These are phyloP conservation scores for Podospora tetraspora DNA, from an alignment of 495 filamentous ascomycete genomes.

Conservation along the genomic window DNA sequence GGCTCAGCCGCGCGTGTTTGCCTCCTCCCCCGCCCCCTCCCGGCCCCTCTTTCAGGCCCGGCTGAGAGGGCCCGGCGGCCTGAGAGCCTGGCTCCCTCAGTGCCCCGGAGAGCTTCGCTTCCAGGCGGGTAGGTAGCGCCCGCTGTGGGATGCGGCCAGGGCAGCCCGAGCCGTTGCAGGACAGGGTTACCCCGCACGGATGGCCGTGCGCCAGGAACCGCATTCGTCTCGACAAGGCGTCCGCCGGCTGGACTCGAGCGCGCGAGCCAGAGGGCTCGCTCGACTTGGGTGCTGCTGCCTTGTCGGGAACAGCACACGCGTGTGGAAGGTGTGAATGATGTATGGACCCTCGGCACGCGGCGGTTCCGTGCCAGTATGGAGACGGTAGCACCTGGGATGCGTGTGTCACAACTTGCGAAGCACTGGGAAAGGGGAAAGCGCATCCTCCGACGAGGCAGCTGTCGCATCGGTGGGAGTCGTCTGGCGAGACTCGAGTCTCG, in stretches of 20 bases:
- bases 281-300: background rate
- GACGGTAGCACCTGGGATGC: background rate
- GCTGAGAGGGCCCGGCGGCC: background rate
- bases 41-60: background rate
- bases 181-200: background rate
- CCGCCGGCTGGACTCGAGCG: no score
- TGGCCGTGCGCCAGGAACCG: background rate
- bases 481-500: background rate
- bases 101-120: background rate
- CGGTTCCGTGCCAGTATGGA: background rate
- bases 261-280: background rate
- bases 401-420: background rate
- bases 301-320: background rate
- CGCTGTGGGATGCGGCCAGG: background rate
- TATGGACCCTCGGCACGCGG: background rate
- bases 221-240: background rate
- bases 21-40: background rate
- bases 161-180: background rate
- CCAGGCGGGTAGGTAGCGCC: background rate
- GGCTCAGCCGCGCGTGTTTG: background rate
- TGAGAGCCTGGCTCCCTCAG: background rate
- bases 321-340: background rate
- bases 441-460: background rate
- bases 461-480: background rate
- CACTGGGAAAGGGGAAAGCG: background rate